phyloP scores from a whole-genome alignment of 2,329 filamentous ascomycete species.

The Fusarium aywerte region DNA sequence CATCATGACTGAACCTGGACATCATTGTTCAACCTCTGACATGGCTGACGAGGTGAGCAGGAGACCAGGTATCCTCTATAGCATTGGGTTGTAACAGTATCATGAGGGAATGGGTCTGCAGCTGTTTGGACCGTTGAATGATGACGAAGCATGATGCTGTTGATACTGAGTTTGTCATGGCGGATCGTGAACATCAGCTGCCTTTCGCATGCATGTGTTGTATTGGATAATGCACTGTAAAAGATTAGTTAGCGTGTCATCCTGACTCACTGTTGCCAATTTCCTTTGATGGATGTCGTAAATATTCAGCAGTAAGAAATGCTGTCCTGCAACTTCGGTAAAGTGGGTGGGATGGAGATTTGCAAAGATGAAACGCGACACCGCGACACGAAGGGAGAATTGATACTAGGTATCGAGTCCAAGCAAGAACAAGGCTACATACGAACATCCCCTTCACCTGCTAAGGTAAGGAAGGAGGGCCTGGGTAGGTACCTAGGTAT shows the following conservation, averaged over 20 bases:
- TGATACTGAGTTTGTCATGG: neutral
- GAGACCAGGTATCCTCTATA: slow-evolving; percentile 1
- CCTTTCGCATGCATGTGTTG: neutral
- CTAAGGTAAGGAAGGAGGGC: neutral
- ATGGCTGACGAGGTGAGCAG: slow-evolving; percentile 13
- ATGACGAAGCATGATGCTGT: slow-evolving; percentile 39
- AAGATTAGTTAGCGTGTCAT: neutral
- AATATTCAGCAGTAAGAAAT: neutral
- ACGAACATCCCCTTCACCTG: neutral
- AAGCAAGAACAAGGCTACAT: slow-evolving; percentile 3
- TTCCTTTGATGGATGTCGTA: neutral
- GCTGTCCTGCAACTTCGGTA: slow-evolving; percentile 19
- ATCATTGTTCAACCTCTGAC: slow-evolving; percentile 27
- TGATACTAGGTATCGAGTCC: neutral
- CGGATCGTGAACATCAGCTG: slow-evolving; percentile 9
- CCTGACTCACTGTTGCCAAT: neutral
- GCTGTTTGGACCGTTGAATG: slow-evolving; percentile 14
- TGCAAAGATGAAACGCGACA: slow-evolving; percentile 24
- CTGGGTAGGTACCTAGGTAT: neutral
- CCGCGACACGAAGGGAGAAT: slow-evolving; percentile 9
- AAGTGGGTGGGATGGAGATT: slow-evolving; percentile 26
- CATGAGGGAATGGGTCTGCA: slow-evolving; percentile 1
- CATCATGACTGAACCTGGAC: slow-evolving; percentile 36
- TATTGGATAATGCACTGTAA: neutral
- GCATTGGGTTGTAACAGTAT: neutral